These are phyloP conservation scores for Vanilla planifolia DNA, from an alignment of 106 monocot genomes.

Conservation along the genomic window DNA sequence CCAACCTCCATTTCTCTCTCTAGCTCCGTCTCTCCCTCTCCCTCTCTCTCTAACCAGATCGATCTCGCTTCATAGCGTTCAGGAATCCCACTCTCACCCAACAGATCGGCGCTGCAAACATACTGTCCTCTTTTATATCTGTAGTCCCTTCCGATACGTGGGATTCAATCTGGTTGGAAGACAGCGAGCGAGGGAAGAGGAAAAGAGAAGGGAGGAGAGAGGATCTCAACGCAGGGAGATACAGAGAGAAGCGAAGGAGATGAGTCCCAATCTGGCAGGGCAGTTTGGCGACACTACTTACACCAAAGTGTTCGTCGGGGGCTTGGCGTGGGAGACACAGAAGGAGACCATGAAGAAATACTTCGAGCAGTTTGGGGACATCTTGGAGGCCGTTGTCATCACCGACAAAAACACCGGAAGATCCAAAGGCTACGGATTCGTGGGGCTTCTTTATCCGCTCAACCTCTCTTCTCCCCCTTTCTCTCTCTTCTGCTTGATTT, in stretches of 20 bases:
- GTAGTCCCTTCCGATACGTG: no score
- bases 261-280: slow-evolving; percentile 39
- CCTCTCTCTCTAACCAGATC: background rate
- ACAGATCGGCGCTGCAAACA: background rate
- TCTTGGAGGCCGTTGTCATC: slow-evolving; percentile 93
- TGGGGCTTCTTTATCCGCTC: slow-evolving; percentile 15
- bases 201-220: background rate
- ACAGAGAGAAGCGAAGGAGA: slow-evolving; percentile 14
- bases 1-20: slow-evolving; percentile 9
- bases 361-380: slow-evolving; percentile 97
- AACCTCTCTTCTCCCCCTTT: background rate
- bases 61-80: background rate
- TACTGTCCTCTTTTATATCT: background rate
- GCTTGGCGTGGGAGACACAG: slow-evolving; percentile 90
- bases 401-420: slow-evolving; percentile 88
- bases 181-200: background rate
- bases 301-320: slow-evolving; percentile 95
- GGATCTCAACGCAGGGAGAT: background rate
- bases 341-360: slow-evolving; percentile 89
- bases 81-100: background rate
- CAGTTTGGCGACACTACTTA: slow-evolving; percentile 84
- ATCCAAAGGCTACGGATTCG: slow-evolving; percentile 98
- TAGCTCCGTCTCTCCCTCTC: background rate
- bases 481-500: slow-evolving; percentile 1
- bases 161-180: slow-evolving; percentile 1